Evolutionary conservation across 2,329 filamentous ascomycete genomes (phyloP).

Genomic region (Fusarium sp.): DNA sequence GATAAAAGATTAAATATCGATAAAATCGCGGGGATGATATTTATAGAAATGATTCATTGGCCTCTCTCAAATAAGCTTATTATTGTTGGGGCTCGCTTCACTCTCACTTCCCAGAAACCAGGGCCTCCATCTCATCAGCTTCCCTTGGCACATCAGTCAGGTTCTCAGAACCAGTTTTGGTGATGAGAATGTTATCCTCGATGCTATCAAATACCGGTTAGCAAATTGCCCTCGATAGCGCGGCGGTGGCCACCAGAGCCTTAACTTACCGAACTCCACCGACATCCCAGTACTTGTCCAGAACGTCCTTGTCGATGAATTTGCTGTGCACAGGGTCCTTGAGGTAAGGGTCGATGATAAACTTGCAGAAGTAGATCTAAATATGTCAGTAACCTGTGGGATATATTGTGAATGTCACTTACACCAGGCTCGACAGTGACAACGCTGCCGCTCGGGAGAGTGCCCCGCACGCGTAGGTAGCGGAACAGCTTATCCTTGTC

Average conservation of each 20-base stretch:
- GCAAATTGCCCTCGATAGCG: conserved; percentile 8
- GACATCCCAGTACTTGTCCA: conserved; percentile 84
- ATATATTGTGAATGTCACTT: conserved; percentile 46
- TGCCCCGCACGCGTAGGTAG: conserved; percentile 83
- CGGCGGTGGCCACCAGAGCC: background rate
- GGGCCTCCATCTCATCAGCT: conserved; percentile 65
- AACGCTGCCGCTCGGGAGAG: conserved; percentile 79
- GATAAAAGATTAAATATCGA: background rate
- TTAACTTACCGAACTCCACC: conserved; percentile 72
- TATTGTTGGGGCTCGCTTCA: background rate
- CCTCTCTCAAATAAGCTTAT: background rate
- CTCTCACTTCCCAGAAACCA: conserved; percentile 37
- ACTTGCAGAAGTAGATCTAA: conserved; percentile 88
- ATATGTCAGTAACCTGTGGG: background rate
- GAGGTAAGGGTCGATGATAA: conserved; percentile 85
- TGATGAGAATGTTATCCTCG: conserved; percentile 79
- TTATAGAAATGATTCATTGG: background rate
- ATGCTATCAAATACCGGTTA: conserved; percentile 52
- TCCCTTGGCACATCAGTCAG: conserved; percentile 78
- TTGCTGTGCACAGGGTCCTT: conserved; percentile 75
- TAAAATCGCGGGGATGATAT: background rate
- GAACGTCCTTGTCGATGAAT: conserved; percentile 77
- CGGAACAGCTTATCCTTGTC: conserved; percentile 87
- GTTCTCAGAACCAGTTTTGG: conserved; percentile 74
- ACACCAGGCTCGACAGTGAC: conserved; percentile 95